Evolutionary conservation across 1,139 yeast genomes (phyloP), one percentile per base, ranked within the genome.

Genomic region (Hemisphaericaspora lyxosophila): DNA sequence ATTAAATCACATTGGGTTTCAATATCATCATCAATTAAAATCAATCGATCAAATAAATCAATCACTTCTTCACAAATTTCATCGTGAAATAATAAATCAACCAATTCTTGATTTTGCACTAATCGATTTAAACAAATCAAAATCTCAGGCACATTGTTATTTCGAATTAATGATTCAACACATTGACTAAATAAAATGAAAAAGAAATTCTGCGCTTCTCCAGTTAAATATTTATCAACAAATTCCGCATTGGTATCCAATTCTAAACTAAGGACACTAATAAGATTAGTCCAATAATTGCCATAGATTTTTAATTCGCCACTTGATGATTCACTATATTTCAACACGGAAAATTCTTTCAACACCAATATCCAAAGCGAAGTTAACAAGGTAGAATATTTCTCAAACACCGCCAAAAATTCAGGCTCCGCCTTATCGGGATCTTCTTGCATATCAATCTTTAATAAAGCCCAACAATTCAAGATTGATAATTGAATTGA

Each of bases 391-490:
- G 68, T 70, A 36, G 81, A 71, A 51, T 87, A 83, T 20, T 80
- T 80, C 15, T 67, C 60, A n/a, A 85, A 67, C 11, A 85, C 73
- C 2, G 55, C 64, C 13, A 50, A 43, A 24, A 70, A 51, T 36
- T 67, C 73, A 1, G 59, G 53, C 35, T 67, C 74, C 13, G 52
- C 47, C 7, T 61, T 65, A 11, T 50, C 55, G 24, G 63, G 66
- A 12, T 54, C 53, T 25, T 63, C 70, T 4, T 62, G 51, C 3
- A 70, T 56, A 20, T 78, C 68, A 24, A 85, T 75, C 40, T 79
- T 80, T 36, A 92, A 64, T 36, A 81, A 76, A 0, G 97, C 96
- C 97, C 98, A 92, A 26, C 96, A 81, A 45, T 88, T 83, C 44
- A 92, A 67, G 28, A 88, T 77, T 0, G 94, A 78, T 15, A 88